Base-by-base conservation (phyloP, 352 stramenopile genomes). In the Blastocystis sp. region DNA sequence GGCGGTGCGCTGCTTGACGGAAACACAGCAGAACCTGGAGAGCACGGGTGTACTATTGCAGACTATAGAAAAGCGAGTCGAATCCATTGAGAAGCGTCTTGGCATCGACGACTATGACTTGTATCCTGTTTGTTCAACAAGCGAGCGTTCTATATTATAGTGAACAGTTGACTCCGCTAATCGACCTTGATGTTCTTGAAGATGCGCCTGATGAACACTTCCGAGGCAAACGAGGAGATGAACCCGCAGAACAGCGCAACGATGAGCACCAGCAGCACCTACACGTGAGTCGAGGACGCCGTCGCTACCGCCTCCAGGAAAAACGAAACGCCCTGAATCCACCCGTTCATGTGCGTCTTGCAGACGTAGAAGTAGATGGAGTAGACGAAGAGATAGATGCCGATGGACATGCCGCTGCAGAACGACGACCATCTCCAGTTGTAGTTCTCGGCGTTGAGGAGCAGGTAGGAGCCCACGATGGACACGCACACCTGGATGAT, bases 401-500 rank as follows among this genome's bases (percentile, higher is more conserved):
- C 95, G 0, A 96, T 98, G 67, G 93, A 97, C 19, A 93, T 96
- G 24, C 95, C 95, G 1, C 95, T 96, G 12, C 94, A 93, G 90
- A 99, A 98, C 10, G 96, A 96, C 41, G 96, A 97, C 97, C 97
- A 99, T 92, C 98, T 96, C 97, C 97, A 99, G 67, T 97, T 93
- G 92, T 99, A 98, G 92, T 99, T 98, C 92, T 99, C 97, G 50
- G 95, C 94, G 91, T 99, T 99, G 51, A 99, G 93, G 80, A 97
- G 92, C 90, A 98, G 98, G 92, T 99, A 99, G 26, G 97, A 97
- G 80, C 96, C 96, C 85, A 99, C 97, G 91, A 99, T 98, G 13
- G 96, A 98, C 37, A 98, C 97, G 91, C 98, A 98, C 10, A 98
- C 94, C 26, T 97, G 97, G 51, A 99, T 97, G 65, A 99, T 96